These are phyloP conservation scores for Aureobasidium sp. DNA, from an alignment of 2,329 filamentous ascomycete genomes.

Conservation along the genomic window DNA sequence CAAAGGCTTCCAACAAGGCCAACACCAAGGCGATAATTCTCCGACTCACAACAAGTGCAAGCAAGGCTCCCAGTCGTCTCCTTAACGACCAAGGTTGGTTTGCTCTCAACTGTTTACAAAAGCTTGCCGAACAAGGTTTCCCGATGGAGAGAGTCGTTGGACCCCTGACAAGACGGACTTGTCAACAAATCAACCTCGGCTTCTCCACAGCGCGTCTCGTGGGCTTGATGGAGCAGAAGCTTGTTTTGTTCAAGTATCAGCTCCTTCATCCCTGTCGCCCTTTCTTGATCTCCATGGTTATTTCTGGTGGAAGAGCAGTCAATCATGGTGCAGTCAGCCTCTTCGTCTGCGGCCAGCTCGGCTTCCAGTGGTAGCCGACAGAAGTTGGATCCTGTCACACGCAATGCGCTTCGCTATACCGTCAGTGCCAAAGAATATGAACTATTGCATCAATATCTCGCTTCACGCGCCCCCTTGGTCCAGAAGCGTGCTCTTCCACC, in stretches of 20 bases:
- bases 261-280: no score
- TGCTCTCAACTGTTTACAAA: neutral
- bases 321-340: constrained; percentile 4
- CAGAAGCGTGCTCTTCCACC: constrained; percentile 48
- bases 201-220: neutral
- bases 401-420: constrained; percentile 81
- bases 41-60: neutral
- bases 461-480: constrained; percentile 62
- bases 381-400: constrained; percentile 61
- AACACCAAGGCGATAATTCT: neutral
- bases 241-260: neutral
- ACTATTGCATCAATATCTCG: constrained; percentile 71
- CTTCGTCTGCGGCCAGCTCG: constrained; percentile 7
- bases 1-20: neutral
- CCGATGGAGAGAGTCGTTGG: neutral
- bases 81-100: neutral
- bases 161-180: neutral
- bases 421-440: constrained; percentile 79
- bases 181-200: neutral
- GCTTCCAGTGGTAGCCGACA: constrained; percentile 9
- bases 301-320: neutral
- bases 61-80: neutral
- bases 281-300: neutral
- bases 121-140: neutral
- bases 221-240: neutral